Evolutionary conservation across 140 eudicot genomes (phyloP).

Genomic region (Erigeron philadelphicus): DNA sequence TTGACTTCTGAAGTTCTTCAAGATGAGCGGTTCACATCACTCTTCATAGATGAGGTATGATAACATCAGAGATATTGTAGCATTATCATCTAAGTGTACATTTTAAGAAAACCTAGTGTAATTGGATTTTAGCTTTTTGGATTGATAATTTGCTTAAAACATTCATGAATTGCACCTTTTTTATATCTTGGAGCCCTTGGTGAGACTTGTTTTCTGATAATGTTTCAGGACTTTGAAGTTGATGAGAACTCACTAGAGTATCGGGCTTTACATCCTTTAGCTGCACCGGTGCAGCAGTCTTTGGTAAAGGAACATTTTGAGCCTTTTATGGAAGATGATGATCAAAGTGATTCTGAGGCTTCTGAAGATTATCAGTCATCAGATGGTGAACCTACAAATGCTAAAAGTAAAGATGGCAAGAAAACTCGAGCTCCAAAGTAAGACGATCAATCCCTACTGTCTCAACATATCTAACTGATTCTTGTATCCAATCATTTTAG

Average conservation of each 20-base stretch:
- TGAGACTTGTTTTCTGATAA: neutral
- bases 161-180: neutral
- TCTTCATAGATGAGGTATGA: conserved; percentile 55
- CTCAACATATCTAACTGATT: neutral
- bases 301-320: conserved; percentile 85
- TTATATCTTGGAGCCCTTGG: neutral
- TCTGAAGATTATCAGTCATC: conserved; percentile 41
- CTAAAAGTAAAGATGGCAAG: conserved; percentile 29
- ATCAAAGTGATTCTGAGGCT: conserved; percentile 47
- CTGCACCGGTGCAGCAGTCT: conserved; percentile 52
- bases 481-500: neutral
- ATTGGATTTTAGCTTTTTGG: neutral
- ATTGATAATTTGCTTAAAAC: neutral
- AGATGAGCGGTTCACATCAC: conserved; percentile 50
- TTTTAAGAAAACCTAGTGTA: neutral
- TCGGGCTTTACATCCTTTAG: conserved; percentile 74
- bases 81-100: neutral
- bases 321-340: conserved; percentile 49
- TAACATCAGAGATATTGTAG: neutral
- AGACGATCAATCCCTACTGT: neutral
- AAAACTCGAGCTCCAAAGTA: conserved; percentile 67
- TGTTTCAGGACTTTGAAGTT: conserved; percentile 67
- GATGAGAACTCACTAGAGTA: conserved; percentile 73
- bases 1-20: conserved; percentile 54
- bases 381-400: conserved; percentile 40